These are phyloP conservation scores for Gossypium davidsonii DNA, from an alignment of 441 rosid species.

Conservation along the genomic window DNA sequence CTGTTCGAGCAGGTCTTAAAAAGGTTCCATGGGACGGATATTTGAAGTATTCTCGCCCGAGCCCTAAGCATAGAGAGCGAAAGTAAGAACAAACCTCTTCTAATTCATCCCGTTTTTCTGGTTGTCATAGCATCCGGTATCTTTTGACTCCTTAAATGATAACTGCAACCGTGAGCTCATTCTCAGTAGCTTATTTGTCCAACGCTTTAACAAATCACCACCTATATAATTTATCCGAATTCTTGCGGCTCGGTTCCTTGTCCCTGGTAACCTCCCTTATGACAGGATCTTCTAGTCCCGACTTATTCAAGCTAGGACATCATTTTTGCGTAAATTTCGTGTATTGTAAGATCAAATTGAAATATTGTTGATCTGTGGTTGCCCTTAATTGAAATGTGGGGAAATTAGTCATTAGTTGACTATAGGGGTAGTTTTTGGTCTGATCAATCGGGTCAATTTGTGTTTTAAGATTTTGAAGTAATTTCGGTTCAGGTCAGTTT, in stretches of 20 bases:
- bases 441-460: no score
- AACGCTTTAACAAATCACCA: neutral
- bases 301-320: neutral
- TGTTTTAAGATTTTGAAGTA: no score
- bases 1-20: constrained; percentile 82
- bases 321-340: neutral
- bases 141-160: neutral
- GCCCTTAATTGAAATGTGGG: neutral
- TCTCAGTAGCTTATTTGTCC: neutral
- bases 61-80: constrained; percentile 88
- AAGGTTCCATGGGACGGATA: constrained; percentile 99
- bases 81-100: constrained; percentile 52
- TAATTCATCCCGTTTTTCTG: neutral
- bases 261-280: neutral
- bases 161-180: neutral
- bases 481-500: no score
- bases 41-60: constrained; percentile 85
- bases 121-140: neutral
- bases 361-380: neutral
- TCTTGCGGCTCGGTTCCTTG: neutral
- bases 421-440: no score
- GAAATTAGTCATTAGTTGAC: neutral
- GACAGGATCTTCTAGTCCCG: neutral
- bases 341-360: neutral
- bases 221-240: neutral